phyloP scores from a whole-genome alignment of 345 rosid species.

The Kernera saxatilis region DNA sequence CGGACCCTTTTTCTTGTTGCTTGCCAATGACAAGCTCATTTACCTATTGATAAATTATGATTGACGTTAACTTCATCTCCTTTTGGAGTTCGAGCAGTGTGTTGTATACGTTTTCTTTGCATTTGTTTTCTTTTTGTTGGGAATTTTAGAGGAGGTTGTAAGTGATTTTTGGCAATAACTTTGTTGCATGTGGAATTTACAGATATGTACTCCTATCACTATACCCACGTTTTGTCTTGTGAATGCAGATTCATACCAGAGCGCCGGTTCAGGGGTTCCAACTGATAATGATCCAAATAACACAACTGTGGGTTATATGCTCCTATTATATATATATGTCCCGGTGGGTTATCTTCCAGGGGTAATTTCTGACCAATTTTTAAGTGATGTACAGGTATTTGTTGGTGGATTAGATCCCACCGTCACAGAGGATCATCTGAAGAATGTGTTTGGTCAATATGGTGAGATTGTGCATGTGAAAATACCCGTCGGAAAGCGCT shows the following conservation, averaged over 20 bases:
- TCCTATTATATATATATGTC: slow-evolving; percentile 9
- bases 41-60: background rate
- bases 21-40: background rate
- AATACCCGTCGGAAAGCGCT: slow-evolving; percentile 74
- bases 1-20: background rate
- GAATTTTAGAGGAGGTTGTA: background rate
- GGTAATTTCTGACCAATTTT: background rate
- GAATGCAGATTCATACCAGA: slow-evolving; percentile 78
- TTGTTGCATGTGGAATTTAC: background rate
- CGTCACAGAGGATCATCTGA: slow-evolving; percentile 69
- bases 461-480: slow-evolving; percentile 82
- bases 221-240: background rate
- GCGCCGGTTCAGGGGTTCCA: slow-evolving; percentile 44
- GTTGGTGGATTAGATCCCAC: slow-evolving; percentile 80
- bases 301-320: slow-evolving; percentile 64
- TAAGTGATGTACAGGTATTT: slow-evolving; percentile 52
- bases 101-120: background rate
- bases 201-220: background rate
- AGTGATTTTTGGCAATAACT: background rate
- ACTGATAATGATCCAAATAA: slow-evolving; percentile 78
- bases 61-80: background rate
- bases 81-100: background rate
- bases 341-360: background rate
- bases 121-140: background rate
- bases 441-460: slow-evolving; percentile 66